phyloP scores from a whole-genome alignment of 768 basidiomycete species.

The Melanogaster broomeanus region DNA sequence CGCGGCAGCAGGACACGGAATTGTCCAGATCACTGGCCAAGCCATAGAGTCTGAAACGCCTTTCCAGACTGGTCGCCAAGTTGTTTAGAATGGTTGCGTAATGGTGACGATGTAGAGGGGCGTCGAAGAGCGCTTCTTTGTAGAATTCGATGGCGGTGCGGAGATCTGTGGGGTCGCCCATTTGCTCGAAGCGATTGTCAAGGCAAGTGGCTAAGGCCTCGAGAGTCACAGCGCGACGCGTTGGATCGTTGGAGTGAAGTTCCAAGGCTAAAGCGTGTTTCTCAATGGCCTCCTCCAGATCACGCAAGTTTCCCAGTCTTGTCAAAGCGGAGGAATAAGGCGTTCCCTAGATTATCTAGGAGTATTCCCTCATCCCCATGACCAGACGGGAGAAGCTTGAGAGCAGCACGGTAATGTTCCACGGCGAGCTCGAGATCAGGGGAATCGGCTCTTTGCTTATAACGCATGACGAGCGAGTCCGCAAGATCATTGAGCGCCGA shows the following conservation, averaged over 20 bases:
- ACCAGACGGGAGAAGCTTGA: slow-evolving; percentile 15
- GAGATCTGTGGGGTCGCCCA: slow-evolving; percentile 23
- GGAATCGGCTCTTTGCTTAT: slow-evolving; percentile 17
- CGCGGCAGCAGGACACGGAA: slow-evolving; percentile 27
- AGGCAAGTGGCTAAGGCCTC: slow-evolving; percentile 25
- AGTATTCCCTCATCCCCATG: slow-evolving; percentile 13
- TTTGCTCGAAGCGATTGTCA: slow-evolving; percentile 25
- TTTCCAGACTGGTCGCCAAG: slow-evolving; percentile 16
- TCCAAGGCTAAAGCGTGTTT: slow-evolving; percentile 22
- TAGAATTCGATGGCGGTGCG: slow-evolving; percentile 24
- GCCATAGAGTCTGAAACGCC: slow-evolving; percentile 17
- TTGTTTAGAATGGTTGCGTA: slow-evolving; percentile 15
- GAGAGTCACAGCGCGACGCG: slow-evolving; percentile 16
- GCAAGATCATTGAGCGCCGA: slow-evolving; percentile 27
- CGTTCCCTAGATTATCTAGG: slow-evolving; percentile 23
- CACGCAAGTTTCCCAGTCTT: slow-evolving; percentile 7
- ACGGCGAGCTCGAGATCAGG: slow-evolving; percentile 32
- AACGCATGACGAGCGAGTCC: slow-evolving; percentile 26
- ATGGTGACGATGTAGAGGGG: slow-evolving; percentile 15
- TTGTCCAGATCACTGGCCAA: slow-evolving; percentile 21
- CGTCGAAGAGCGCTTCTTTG: slow-evolving; percentile 24
- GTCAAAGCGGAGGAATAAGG: slow-evolving; percentile 26
- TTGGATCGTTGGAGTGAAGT: slow-evolving; percentile 12
- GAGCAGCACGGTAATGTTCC: slow-evolving; percentile 21
- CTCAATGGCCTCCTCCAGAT: slow-evolving; percentile 31